These are phyloP conservation scores for Zygotorulaspora florentina DNA, from an alignment of 805 yeast species.

Conservation along the genomic window DNA sequence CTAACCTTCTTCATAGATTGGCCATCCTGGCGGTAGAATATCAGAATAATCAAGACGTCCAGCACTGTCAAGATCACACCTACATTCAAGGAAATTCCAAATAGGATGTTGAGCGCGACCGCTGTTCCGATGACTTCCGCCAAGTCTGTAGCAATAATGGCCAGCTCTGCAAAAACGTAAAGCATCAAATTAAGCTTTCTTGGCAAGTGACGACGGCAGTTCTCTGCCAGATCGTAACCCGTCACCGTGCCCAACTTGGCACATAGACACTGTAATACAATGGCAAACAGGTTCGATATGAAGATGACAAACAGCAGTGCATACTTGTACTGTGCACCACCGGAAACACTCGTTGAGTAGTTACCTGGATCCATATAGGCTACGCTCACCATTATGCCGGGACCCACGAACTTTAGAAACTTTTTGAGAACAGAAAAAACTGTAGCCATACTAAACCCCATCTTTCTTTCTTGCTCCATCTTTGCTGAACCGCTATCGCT, in stretches of 20 bases:
- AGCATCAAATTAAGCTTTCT: constrained; percentile 51
- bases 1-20: constrained; percentile 74
- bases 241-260: constrained; percentile 90
- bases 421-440: constrained; percentile 33
- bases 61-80: constrained; percentile 79
- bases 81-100: constrained; percentile 63
- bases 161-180: constrained; percentile 74
- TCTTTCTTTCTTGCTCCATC: neutral
- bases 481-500: neutral
- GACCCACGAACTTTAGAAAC: constrained; percentile 72
- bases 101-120: constrained; percentile 71
- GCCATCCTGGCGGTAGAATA: constrained; percentile 72
- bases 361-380: constrained; percentile 98
- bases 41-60: constrained; percentile 72
- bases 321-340: constrained; percentile 80
- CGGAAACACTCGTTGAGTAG: constrained; percentile 90
- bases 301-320: constrained; percentile 74
- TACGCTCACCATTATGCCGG: constrained; percentile 93
- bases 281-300: constrained; percentile 80
- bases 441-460: constrained; percentile 4
- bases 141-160: constrained; percentile 86
- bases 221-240: constrained; percentile 85
- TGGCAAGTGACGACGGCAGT: constrained; percentile 74
- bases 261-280: constrained; percentile 79
- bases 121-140: constrained; percentile 96